Percentiles rank a stretch among this genome's conserved stretches.
These are phyloP conservation scores for Penicillium aurantiogriseum DNA, from an alignment of 2,329 filamentous ascomycete genomes.

Conservation along the genomic window DNA sequence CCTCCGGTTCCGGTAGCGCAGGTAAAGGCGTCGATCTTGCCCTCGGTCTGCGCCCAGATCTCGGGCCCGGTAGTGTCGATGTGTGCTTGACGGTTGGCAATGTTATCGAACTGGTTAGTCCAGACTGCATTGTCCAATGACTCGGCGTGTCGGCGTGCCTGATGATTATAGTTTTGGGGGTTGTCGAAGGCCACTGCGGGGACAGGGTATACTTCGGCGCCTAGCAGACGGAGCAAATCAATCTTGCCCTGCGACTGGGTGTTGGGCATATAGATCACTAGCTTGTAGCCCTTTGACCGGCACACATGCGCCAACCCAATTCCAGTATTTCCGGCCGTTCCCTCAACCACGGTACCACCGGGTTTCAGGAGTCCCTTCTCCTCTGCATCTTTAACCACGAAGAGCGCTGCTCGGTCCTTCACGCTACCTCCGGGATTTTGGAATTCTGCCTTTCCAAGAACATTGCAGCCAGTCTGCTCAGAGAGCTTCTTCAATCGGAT, in stretches of 20 bases:
- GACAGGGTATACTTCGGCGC: constrained; percentile 93
- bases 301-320: constrained; percentile 98
- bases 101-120: constrained; percentile 99
- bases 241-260: constrained; percentile 98
- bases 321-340: constrained; percentile 95
- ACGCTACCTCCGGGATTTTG: constrained; percentile 96
- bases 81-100: constrained; percentile 87
- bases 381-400: constrained; percentile 91
- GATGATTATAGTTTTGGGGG: constrained; percentile 96
- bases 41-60: constrained; percentile 89
- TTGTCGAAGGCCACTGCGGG: constrained; percentile 95
- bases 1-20: constrained; percentile 92
- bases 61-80: constrained; percentile 96
- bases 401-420: constrained; percentile 94
- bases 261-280: constrained; percentile 99
- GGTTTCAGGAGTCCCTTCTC: constrained; percentile 76
- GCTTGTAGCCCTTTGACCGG: constrained; percentile 83
- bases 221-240: constrained; percentile 83
- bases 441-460: constrained; percentile 97
- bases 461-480: constrained; percentile 84
- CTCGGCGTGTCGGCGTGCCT: constrained; percentile 87
- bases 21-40: constrained; percentile 88
- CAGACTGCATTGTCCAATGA: constrained; percentile 83
- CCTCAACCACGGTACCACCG: constrained; percentile 93
- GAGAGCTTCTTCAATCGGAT: constrained; percentile 88